Evolutionary conservation across 495 filamentous ascomycete genomes (phyloP).

Genomic region (Chaetomium cochliodes): DNA sequence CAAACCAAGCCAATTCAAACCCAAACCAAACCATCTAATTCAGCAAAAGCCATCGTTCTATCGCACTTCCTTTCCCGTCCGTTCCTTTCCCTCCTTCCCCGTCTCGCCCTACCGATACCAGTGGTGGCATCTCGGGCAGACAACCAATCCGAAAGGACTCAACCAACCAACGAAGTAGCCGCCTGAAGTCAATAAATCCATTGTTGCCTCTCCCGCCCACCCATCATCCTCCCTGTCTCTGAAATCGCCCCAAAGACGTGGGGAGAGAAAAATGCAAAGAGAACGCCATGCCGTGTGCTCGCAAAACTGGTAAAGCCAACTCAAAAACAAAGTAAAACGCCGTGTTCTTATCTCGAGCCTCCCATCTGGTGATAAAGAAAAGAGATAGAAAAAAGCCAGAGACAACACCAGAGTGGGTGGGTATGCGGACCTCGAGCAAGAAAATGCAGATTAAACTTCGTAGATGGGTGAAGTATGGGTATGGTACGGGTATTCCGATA

Average conservation of each 20-base stretch:
- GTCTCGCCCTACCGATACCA: not conserved
- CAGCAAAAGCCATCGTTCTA: slow-evolving; percentile 2
- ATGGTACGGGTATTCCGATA: slow-evolving; percentile 2
- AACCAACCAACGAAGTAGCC: not conserved
- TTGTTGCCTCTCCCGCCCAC: slow-evolving; percentile 3
- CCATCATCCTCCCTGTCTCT: not conserved
- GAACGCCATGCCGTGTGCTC: slow-evolving; percentile 14
- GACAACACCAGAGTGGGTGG: slow-evolving; percentile 1
- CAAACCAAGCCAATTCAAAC: not conserved
- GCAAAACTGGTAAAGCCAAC: not conserved
- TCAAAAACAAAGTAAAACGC: slow-evolving; percentile 6
- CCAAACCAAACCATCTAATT: slow-evolving; percentile 2
- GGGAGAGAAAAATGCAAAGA: not conserved
- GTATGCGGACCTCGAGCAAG: slow-evolving; percentile 14
- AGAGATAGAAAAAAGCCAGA: not conserved
- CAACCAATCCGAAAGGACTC: not conserved
- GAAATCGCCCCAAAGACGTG: not conserved
- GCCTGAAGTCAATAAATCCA: not conserved
- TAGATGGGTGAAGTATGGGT: slow-evolving; percentile 15
- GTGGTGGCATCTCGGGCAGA: not conserved
- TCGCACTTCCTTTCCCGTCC: not conserved
- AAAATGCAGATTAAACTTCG: slow-evolving; percentile 21
- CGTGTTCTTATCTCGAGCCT: slow-evolving; percentile 10
- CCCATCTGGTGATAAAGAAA: not conserved
- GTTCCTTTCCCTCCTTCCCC: not conserved